Base-by-base conservation (phyloP, 2,329 filamentous ascomycete genomes). In the Sclerotinia nivalis region DNA sequence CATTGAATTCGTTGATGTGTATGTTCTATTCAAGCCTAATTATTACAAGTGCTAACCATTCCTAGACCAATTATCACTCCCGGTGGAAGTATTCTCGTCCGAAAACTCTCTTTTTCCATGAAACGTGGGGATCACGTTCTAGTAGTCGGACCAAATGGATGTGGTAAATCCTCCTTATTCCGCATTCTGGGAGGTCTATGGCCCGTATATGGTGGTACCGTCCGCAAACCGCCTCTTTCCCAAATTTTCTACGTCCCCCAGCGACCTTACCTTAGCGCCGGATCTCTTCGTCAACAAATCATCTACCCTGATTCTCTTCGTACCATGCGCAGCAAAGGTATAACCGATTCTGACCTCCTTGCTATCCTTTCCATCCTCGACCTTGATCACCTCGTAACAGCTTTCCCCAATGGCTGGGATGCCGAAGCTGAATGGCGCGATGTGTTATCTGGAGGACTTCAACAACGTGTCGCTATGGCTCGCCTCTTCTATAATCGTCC, bases 161-260 rank as follows among this genome's bases (percentile, higher is more conserved):
- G 96, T 80, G 96, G 96, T 55, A 99, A 99, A 81, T 97, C 93
- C 0, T 96, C 92, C 22, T 86, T 99, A 4, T 99, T 99, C 87
- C 90, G 96, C 50, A 99, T 99, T 75, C 87, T 99, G 0, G 96
- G 96, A 72, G 96, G 96, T 0, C 85, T 99, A 3, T 99, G 96
- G 96, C 96, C 96, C 22, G 96, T 98, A 18, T 99, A 99, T 80
- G 95, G 96, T 73, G 96, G 96, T 66, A 93, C 88, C 1, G 96
- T 99, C 28, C 87, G 93, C 76, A 98, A 98, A 80, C 96, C 96
- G 1, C 89, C 92, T 1, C 96, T 95, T 77, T 89, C 92, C 74
- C 91, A 96, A 78, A 98, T 99, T 78, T 99, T 98, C 82, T 99
- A 99, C 82, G 96, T 99, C 73, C 96, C 96, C 0, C 96, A 99